These are phyloP conservation scores for Heimioporus sp. DNA, from an alignment of 768 basidiomycete species.

Conservation along the genomic window DNA sequence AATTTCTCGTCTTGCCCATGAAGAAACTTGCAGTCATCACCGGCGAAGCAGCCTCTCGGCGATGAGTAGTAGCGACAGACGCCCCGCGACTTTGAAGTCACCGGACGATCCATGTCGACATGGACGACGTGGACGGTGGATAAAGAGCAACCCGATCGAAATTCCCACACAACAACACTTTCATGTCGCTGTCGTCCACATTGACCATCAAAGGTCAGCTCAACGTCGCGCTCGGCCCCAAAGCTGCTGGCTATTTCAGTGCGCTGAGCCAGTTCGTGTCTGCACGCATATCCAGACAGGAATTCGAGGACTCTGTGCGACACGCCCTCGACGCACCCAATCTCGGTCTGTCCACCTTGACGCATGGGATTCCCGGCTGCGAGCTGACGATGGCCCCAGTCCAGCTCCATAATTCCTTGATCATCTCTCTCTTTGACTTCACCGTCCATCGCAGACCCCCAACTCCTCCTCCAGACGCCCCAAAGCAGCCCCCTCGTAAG, in stretches of 20 bases:
- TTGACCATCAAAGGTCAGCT: constrained; percentile 71
- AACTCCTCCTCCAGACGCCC: constrained; percentile 59
- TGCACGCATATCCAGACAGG: constrained; percentile 64
- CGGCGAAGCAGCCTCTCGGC: constrained; percentile 67
- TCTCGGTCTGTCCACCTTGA: constrained; percentile 36
- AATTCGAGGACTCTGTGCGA: constrained; percentile 73
- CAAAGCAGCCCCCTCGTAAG: constrained; percentile 66
- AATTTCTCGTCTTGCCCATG: constrained; percentile 53
- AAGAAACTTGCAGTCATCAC: constrained; percentile 71
- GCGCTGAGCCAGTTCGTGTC: constrained; percentile 66
- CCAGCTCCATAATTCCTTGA: constrained; percentile 79
- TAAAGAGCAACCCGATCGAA: neutral
- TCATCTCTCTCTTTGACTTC: constrained; percentile 81
- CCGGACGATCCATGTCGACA: constrained; percentile 48
- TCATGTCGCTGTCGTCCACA: constrained; percentile 77
- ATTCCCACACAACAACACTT: neutral
- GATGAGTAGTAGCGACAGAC: constrained; percentile 66
- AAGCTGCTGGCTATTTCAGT: constrained; percentile 59
- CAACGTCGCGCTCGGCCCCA: constrained; percentile 55
- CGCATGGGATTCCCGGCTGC: neutral
- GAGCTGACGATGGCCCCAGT: constrained; percentile 40
- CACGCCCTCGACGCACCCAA: constrained; percentile 58
- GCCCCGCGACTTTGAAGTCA: constrained; percentile 70
- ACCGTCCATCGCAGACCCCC: constrained; percentile 68
- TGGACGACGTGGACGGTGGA: constrained; percentile 12